These are phyloP conservation scores for Candida patagonica DNA, from an alignment of 805 yeast genomes.

Conservation along the genomic window DNA sequence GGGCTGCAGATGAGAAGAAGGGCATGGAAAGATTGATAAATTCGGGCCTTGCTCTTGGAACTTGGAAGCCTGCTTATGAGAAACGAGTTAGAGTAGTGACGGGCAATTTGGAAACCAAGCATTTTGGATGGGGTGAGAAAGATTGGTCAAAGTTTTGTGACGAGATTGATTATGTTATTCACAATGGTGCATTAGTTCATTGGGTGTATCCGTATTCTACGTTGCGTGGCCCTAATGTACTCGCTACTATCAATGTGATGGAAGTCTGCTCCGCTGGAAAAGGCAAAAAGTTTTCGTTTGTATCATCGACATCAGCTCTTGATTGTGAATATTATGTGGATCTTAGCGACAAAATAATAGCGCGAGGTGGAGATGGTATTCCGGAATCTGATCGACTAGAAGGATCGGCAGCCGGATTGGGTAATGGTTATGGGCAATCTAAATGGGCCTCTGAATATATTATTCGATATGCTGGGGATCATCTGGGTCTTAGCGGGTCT, in stretches of 20 bases:
- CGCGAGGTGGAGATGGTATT: conserved; percentile 62
- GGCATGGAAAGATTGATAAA: conserved; percentile 70
- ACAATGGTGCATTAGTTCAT: conserved; percentile 96
- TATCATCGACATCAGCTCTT: conserved; percentile 88
- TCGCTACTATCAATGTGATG: conserved; percentile 78
- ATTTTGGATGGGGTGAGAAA: conserved; percentile 55
- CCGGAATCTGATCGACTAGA: conserved; percentile 73
- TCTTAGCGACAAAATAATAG: conserved; percentile 59
- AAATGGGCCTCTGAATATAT: conserved; percentile 96
- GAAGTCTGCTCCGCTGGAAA: conserved; percentile 69
- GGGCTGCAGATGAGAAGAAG: conserved; percentile 60
- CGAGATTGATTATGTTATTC: conserved; percentile 72
- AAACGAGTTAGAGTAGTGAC: conserved; percentile 57
- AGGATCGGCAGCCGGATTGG: conserved; percentile 76
- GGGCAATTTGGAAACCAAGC: conserved; percentile 68
- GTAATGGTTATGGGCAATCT: conserved; percentile 93
- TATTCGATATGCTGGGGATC: conserved; percentile 76
- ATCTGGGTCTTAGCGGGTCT: conserved; percentile 73
- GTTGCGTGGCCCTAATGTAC: conserved; percentile 85
- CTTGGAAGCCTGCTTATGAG: conserved; percentile 58
- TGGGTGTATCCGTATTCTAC: conserved; percentile 96
- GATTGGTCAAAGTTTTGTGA: conserved; percentile 52
- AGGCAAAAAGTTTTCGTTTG: conserved; percentile 80
- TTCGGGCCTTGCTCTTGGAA: conserved; percentile 75
- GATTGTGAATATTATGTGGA: conserved; percentile 77